Evolutionary conservation across 2,329 filamentous ascomycete species (phyloP).

Genomic region (Mycosphaerella sp.): DNA sequence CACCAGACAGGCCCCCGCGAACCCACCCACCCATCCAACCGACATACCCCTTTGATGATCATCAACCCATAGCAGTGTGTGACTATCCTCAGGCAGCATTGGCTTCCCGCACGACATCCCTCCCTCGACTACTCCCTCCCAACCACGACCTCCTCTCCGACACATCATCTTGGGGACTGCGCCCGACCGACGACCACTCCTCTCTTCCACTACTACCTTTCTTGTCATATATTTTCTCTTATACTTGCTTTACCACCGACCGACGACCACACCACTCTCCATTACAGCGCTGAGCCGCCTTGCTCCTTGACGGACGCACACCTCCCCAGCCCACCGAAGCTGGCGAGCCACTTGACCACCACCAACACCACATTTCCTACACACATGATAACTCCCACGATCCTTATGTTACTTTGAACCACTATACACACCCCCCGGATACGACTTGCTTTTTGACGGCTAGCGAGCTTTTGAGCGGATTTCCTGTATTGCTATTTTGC

Average conservation of each 20-base stretch:
- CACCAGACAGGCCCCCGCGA: not conserved
- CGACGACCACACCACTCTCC: slow-evolving; percentile 7
- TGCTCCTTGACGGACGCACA: slow-evolving; percentile 26
- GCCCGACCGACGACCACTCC: slow-evolving; percentile 8
- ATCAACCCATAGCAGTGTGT: slow-evolving; percentile 12
- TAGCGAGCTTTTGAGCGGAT: slow-evolving; percentile 22
- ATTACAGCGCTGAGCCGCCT: slow-evolving; percentile 11
- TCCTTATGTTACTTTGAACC: slow-evolving; percentile 31
- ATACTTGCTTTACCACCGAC: slow-evolving; percentile 17
- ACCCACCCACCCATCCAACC: not conserved
- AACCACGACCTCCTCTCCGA: slow-evolving; percentile 9
- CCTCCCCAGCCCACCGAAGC: slow-evolving; percentile 12
- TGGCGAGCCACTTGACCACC: slow-evolving; percentile 12
- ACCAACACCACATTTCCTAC: slow-evolving; percentile 12
- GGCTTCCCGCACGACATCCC: slow-evolving; percentile 3
- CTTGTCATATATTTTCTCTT: slow-evolving; percentile 18
- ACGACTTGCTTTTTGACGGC: slow-evolving; percentile 19
- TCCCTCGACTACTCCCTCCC: slow-evolving; percentile 1
- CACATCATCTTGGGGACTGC: slow-evolving; percentile 2
- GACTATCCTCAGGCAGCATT: slow-evolving; percentile 20
- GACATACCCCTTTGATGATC: slow-evolving; percentile 17
- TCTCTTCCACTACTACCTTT: slow-evolving; percentile 3
- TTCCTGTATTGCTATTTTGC: slow-evolving; percentile 22
- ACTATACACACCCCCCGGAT: slow-evolving; percentile 6
- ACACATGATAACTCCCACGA: slow-evolving; percentile 28